These are phyloP conservation scores for Coemansia sp. DNA, from an alignment of 192 early-diverging fungal species.

Conservation along the genomic window DNA sequence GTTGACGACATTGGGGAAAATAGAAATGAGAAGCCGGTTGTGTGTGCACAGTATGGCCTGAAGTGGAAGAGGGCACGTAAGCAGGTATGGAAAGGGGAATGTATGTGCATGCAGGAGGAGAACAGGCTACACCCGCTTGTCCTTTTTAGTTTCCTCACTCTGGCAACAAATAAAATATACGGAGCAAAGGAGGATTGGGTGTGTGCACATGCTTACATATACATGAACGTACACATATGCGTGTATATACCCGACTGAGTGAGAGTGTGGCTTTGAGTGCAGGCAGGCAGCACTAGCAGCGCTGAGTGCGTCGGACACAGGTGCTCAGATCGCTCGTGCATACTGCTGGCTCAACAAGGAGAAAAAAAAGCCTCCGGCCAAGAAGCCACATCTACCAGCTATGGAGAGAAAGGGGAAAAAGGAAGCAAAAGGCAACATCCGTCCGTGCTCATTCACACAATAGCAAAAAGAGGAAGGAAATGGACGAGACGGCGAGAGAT, in stretches of 20 bases:
- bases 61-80: background rate
- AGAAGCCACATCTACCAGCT: background rate
- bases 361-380: background rate
- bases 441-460: conserved; percentile 1
- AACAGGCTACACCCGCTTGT: background rate
- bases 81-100: background rate
- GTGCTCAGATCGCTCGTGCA: conserved; percentile 2
- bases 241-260: conserved; percentile 1
- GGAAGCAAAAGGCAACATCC: background rate
- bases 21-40: background rate
- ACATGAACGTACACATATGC: background rate
- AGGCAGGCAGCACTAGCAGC: background rate
- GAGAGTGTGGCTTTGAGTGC: background rate
- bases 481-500: background rate
- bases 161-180: background rate
- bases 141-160: background rate
- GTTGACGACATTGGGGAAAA: background rate
- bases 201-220: conserved; percentile 4
- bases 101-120: background rate
- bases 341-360: background rate
- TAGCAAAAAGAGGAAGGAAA: background rate
- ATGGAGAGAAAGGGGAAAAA: background rate
- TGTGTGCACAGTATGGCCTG: background rate
- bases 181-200: background rate
- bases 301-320: background rate